phyloP scores from a whole-genome alignment of 495 filamentous ascomycete genomes.

The Aspergillus conjunctus region DNA sequence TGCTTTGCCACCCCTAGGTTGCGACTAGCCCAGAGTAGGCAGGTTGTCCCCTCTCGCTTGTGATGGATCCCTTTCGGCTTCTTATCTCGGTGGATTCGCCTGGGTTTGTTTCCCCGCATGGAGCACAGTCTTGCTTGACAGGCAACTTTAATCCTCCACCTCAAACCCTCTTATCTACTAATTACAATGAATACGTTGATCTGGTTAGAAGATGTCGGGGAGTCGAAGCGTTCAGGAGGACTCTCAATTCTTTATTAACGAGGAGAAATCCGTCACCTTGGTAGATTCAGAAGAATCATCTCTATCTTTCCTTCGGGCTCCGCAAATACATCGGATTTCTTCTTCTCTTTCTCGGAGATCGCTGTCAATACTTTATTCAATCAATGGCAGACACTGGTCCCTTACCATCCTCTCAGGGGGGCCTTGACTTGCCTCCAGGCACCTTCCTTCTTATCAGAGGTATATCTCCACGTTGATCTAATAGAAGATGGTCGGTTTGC shows the following conservation, averaged over 20 bases:
- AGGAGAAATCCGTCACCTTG: neutral
- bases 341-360: neutral
- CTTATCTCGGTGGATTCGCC: conserved; percentile 8
- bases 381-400: conserved; percentile 20
- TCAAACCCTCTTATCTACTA: conserved; percentile 1
- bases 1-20: neutral
- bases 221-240: neutral
- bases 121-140: neutral
- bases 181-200: neutral
- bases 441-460: conserved; percentile 39
- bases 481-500: neutral
- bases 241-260: conserved; percentile 1
- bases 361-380: conserved; percentile 12
- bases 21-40: conserved; percentile 10
- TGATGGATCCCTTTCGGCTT: too few relatives aligned
- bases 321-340: too few relatives aligned
- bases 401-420: conserved; percentile 7
- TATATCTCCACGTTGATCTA: conserved; percentile 7
- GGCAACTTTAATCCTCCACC: neutral
- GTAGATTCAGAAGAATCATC: neutral
- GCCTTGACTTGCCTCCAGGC: conserved; percentile 28
- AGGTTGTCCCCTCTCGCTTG: conserved; percentile 20
- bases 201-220: neutral
- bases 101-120: neutral
- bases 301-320: neutral